Conservation (phyloP, 345 rosid genomes). For the Arabis hirsuta region DNA sequence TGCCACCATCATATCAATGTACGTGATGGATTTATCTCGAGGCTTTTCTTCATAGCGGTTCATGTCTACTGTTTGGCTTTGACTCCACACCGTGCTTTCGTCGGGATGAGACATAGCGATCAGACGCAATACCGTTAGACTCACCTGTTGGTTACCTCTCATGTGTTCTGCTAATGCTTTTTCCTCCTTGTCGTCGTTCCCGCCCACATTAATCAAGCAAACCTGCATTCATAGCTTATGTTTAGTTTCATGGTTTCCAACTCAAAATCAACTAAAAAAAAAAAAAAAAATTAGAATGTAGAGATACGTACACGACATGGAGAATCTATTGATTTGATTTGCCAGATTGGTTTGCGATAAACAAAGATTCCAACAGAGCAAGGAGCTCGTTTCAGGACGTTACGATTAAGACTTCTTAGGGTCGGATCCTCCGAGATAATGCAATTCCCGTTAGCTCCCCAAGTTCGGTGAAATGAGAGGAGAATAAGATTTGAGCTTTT, state of each 20-base stretch:
- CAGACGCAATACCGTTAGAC: constrained; percentile 45
- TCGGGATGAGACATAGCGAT: not conserved
- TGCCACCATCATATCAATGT: constrained; percentile 36
- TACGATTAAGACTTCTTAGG: constrained; percentile 29
- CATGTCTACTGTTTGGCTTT: constrained; percentile 34
- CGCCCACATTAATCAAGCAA: constrained; percentile 57
- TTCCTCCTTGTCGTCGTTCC: constrained; percentile 67
- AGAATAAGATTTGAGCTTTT: constrained; percentile 46
- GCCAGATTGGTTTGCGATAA: constrained; percentile 35
- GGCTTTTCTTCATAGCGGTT: not conserved
- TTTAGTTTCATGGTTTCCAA: not conserved
- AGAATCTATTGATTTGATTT: constrained; percentile 19
- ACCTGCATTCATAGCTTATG: constrained; percentile 13
- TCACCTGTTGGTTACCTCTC: constrained; percentile 37
- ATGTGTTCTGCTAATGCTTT: constrained; percentile 55
- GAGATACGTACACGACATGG: constrained; percentile 33
- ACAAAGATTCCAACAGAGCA: constrained; percentile 45
- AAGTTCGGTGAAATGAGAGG: constrained; percentile 58
- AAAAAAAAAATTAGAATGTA: not conserved
- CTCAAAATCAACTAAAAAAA: not conserved
- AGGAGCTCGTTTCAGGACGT: constrained; percentile 39
- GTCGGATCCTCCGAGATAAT: constrained; percentile 44
- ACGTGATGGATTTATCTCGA: constrained; percentile 9
- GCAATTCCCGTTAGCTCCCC: constrained; percentile 44
- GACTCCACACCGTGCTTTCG: constrained; percentile 32